A percentile compares a stretch with the other conserved stretches of the same genome.
phyloP scores from a whole-genome alignment of 306 rosid species.

The Lathyrus oleraceus region DNA sequence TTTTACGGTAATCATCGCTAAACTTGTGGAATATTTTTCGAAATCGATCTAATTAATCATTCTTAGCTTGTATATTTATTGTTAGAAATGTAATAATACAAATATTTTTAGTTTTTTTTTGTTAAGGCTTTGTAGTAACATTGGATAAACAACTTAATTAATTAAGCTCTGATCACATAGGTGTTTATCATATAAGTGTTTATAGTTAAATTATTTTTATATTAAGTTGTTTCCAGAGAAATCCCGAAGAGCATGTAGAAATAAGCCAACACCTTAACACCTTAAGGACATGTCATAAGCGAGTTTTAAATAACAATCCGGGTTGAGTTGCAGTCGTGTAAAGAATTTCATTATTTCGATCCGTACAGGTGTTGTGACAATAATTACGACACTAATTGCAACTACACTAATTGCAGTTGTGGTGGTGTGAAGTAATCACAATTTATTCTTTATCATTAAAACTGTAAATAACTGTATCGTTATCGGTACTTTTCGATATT shows the following conservation, averaged over 20 bases:
- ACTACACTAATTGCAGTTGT: too few relatives aligned
- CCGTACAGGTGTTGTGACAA: too few relatives aligned
- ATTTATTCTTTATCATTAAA: too few relatives aligned
- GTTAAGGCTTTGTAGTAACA: not conserved
- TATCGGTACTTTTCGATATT: too few relatives aligned
- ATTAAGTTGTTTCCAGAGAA: not conserved
- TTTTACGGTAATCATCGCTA: conserved; percentile 8
- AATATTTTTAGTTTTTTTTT: not conserved
- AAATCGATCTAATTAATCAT: too few relatives aligned
- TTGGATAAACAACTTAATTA: not conserved
- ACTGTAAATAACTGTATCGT: too few relatives aligned
- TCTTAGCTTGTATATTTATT: not conserved
- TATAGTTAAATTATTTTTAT: not conserved
- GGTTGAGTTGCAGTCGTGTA: too few relatives aligned
- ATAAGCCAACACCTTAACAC: not conserved
- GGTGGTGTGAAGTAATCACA: too few relatives aligned
- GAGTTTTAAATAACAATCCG: too few relatives aligned
- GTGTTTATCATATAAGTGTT: not conserved
- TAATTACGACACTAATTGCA: too few relatives aligned
- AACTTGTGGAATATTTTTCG: not conserved
- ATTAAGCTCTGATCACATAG: not conserved
- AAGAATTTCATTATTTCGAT: too few relatives aligned
- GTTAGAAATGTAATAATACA: not conserved
- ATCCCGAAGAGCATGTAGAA: not conserved
- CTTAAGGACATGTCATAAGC: not conserved